A percentile compares a stretch with the other conserved stretches of the same genome.
phyloP scores from a whole-genome alignment of 106 monocot genomes.

The Posidonia australis region DNA sequence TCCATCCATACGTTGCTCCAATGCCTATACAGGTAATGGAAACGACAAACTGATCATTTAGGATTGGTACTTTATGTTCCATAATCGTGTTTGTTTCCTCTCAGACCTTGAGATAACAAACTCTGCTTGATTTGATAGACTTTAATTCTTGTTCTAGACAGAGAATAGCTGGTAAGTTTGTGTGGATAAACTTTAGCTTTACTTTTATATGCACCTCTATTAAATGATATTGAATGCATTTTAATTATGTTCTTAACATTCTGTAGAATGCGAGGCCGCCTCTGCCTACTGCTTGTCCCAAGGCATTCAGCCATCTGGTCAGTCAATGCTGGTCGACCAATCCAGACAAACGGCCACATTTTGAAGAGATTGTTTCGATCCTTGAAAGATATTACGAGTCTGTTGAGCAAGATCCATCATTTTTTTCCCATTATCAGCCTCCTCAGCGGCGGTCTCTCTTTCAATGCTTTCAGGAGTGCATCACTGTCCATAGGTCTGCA shows the following conservation, averaged over 20 bases:
- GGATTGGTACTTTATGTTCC: too few relatives aligned
- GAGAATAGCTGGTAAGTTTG: not conserved
- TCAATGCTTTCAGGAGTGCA: constrained; percentile 35
- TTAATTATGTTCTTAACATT: not conserved
- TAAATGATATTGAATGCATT: not conserved
- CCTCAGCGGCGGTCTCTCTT: constrained; percentile 20
- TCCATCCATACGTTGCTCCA: too few relatives aligned
- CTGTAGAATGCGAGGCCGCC: constrained; percentile 78
- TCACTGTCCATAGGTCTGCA: not conserved
- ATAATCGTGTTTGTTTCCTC: too few relatives aligned
- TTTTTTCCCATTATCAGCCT: constrained; percentile 55
- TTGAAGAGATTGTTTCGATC: constrained; percentile 53
- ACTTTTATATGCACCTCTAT: not conserved
- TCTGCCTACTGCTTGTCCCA: constrained; percentile 54
- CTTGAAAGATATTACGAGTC: constrained; percentile 51
- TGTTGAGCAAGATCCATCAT: constrained; percentile 47
- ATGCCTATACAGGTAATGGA: too few relatives aligned
- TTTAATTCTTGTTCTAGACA: too few relatives aligned
- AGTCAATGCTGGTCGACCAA: constrained; percentile 66
- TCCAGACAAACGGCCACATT: constrained; percentile 68
- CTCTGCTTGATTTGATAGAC: too few relatives aligned
- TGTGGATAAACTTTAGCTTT: not conserved
- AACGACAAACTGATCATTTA: too few relatives aligned
- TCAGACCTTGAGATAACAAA: too few relatives aligned
- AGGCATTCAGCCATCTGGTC: constrained; percentile 64